A percentile compares a stretch with the other conserved stretches of the same genome.
Conservation (phyloP, 768 basidiomycete species). For the Psilocybe azurescens region DNA sequence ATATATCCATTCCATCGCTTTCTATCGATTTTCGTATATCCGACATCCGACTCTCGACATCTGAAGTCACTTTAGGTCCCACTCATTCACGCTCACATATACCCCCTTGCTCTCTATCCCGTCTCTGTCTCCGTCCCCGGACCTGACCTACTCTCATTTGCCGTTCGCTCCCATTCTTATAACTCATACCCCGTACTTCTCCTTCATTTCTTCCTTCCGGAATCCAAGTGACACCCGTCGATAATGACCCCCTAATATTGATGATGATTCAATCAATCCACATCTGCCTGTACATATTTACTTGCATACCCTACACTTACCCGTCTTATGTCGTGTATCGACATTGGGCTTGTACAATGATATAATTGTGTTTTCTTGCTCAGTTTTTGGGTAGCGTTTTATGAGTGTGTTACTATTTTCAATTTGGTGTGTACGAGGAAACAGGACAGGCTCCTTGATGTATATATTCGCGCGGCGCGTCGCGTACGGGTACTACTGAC, state of each 20-base stretch:
- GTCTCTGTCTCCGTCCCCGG: too few species aligned
- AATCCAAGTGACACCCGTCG: background rate
- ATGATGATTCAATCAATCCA: background rate
- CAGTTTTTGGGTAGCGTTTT: too few species aligned
- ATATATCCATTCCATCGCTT: background rate
- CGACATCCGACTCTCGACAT: background rate
- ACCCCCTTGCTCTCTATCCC: background rate
- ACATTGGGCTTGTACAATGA: slow-evolving; percentile 9
- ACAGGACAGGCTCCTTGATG: too few species aligned
- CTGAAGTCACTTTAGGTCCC: background rate
- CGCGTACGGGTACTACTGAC: too few species aligned
- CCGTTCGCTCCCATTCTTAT: too few species aligned
- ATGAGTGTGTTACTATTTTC: too few species aligned
- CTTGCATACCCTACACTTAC: background rate
- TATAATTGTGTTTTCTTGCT: slow-evolving; percentile 2
- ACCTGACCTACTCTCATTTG: too few species aligned
- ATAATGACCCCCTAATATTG: background rate
- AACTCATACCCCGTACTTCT: background rate
- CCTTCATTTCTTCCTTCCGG: background rate
- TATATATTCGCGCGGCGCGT: too few species aligned
- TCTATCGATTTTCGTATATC: background rate
- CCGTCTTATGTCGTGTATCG: background rate
- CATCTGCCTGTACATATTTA: background rate
- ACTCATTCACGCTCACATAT: background rate
- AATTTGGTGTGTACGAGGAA: too few species aligned